phyloP scores from a whole-genome alignment of 2,329 filamentous ascomycete species.

The Microcera coccophila region DNA sequence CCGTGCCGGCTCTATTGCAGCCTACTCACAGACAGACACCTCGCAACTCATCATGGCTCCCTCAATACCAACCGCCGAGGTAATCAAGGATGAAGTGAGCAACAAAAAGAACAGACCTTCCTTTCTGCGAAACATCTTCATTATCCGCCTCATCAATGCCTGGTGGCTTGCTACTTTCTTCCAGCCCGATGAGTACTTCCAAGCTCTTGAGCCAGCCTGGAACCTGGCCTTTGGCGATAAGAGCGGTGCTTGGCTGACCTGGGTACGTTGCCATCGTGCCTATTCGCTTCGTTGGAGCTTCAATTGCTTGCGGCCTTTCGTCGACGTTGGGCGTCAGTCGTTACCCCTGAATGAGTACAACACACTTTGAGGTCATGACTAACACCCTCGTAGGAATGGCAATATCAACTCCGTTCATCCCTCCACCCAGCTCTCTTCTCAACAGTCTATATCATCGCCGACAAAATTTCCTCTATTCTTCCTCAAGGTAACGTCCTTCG shows the following conservation, averaged over 20 bases:
- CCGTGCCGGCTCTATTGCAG: not conserved
- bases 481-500: conserved; percentile 51
- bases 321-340: too few species aligned
- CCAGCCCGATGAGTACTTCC: conserved; percentile 97
- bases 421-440: conserved; percentile 88
- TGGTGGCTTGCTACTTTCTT: conserved; percentile 83
- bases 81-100: conserved; percentile 1
- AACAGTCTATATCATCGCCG: conserved; percentile 61
- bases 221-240: conserved; percentile 71
- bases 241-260: conserved; percentile 89
- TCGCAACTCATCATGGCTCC: not conserved
- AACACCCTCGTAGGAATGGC: conserved; percentile 72
- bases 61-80: not conserved
- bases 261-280: conserved; percentile 65
- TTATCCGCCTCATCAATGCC: conserved; percentile 75
- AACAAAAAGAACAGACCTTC: conserved; percentile 22
- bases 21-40: not conserved
- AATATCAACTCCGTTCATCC: conserved; percentile 79
- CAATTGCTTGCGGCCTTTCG: too few species aligned
- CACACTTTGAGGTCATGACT: conserved; percentile 3
- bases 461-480: conserved; percentile 53
- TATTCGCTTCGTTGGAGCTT: too few species aligned
- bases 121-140: conserved; percentile 45
- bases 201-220: conserved; percentile 94
- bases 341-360: not conserved